Base-by-base conservation (phyloP, 371 early-diverging fungal genomes). In the Funneliformis caledonium region DNA sequence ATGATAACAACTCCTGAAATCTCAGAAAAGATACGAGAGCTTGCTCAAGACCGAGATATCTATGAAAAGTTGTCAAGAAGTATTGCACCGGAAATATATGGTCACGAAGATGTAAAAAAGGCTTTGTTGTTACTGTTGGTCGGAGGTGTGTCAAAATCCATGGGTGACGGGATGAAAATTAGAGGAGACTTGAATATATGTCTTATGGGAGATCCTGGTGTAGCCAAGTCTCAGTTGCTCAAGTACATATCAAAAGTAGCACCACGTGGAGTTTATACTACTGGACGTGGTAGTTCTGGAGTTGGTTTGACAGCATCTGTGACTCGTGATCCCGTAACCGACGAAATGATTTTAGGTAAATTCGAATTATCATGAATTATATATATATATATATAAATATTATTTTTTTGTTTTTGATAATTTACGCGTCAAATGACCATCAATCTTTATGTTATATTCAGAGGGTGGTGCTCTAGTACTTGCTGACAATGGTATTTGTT, bases 191-290 rank as follows among this genome's bases (percentile, higher is more conserved):
- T 99, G 83, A 99, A 99, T 86, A 87, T 99, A 37, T 95, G 97
- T 81, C 87, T 99, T 82, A 98, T 99, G 94, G 99, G 99, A 83
- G 98, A 99, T 87, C 99, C 99, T 77, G 98, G 98, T 86, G 97
- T 98, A 70, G 97, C 98, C 81, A 98, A 98, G 86, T 95, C 95
- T 3, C 98, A 98, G 84, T 85, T 98, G 76, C 84, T 98, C 62
- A 96, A 96, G 83, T 96, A 94, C 76, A 92, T 97, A 80, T 88
- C 92, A 84, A 93, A 95, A 84, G 93, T 93, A 5, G 94, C 94
- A 11, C 96, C 96, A 61, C 91, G 96, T 76, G 97, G 96, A 78
- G 93, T 97, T n/a, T 97, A 97, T 83, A 97, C 98, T 16, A 94
- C 95, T 6, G 98, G 98, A 82, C 92, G 93, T 79, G 98, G 98